Base-by-base conservation (phyloP, 202 grass and related monocot genomes). In the Panicum virgatum region DNA sequence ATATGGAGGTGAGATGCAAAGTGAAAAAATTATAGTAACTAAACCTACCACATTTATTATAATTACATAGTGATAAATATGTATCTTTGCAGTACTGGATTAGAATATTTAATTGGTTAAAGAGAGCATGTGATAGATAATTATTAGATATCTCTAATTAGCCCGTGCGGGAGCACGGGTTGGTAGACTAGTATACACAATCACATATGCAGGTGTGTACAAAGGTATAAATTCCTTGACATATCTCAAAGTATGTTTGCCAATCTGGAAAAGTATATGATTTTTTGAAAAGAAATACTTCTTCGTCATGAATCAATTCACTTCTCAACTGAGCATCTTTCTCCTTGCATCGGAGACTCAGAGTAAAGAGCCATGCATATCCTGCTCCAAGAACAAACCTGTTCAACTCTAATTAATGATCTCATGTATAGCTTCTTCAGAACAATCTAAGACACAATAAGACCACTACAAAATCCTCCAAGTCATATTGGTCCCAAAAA, bases 281-380 rank as follows among this genome's bases (percentile, higher is more conserved):
- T 29, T 13, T 43, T 0, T 44, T 44, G 1, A 46, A 78, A 65
- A 37, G 6, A 79, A 25, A 66, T 19, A 39, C 7, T 13, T 64
- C 56, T 44, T 74, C 47, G n/a, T 20, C 46, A 13, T 47, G 45
- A 7, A 59, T 69, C 18, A 10, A 10, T 18, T 52, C 12, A 19
- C 18, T 66, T 44, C 12, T 44, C 47, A 46, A 12, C 43, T 54
- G 60, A 48, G 18, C 29, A 66, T 63, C 22, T 40, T 12, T 25
- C 30, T 73, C 46, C 48, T 65, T 67, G 46, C 26, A 46, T 76
- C 54, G 72, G 54, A 27, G 22, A 12, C 12, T 75, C 54, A 82
- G 30, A 13, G 12, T 62, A 18, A 52, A 39, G 11, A 4, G 7
- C 15, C 1, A 9, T 22, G 4, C 1, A 9, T 22, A 7, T 7